Evolutionary conservation across 495 filamentous ascomycete genomes (phyloP).

Genomic region (Tuber umbilicatum): DNA sequence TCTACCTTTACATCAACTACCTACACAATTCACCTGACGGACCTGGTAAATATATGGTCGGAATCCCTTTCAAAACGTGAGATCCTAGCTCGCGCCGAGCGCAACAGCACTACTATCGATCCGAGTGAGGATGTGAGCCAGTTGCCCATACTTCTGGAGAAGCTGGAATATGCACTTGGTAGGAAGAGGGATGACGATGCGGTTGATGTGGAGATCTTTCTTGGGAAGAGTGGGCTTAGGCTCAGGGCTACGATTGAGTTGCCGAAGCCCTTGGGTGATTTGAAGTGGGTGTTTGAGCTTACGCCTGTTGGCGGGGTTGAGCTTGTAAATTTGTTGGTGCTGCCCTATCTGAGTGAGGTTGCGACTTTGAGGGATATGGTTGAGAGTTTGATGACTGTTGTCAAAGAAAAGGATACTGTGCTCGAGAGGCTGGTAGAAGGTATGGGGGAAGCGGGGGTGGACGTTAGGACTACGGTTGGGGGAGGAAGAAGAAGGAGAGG

Average conservation of each 20-base stretch:
- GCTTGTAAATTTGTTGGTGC: conserved; percentile 56
- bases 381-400: conserved; percentile 51
- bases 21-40: conserved; percentile 73
- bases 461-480: conserved; percentile 65
- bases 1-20: conserved; percentile 48
- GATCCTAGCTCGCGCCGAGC: conserved; percentile 60
- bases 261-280: conserved; percentile 59
- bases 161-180: conserved; percentile 59
- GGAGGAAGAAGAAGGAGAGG: conserved; percentile 55
- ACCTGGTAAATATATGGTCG: conserved; percentile 78
- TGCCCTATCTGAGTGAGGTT: conserved; percentile 62
- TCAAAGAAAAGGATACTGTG: conserved; percentile 72
- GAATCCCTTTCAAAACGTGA: conserved; percentile 58
- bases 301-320: conserved; percentile 50
- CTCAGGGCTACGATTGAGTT: conserved; percentile 57
- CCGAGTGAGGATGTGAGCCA: conserved; percentile 70
- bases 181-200: conserved; percentile 41
- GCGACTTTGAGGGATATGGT: conserved; percentile 50
- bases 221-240: conserved; percentile 46
- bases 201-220: conserved; percentile 39
- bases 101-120: conserved; percentile 72
- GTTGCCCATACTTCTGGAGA: conserved; percentile 62
- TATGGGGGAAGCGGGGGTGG: conserved; percentile 61
- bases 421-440: conserved; percentile 72
- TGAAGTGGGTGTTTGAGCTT: conserved; percentile 63